Conservation (phyloP, 2,329 filamentous ascomycete genomes). For the Fusarium pininemorale region DNA sequence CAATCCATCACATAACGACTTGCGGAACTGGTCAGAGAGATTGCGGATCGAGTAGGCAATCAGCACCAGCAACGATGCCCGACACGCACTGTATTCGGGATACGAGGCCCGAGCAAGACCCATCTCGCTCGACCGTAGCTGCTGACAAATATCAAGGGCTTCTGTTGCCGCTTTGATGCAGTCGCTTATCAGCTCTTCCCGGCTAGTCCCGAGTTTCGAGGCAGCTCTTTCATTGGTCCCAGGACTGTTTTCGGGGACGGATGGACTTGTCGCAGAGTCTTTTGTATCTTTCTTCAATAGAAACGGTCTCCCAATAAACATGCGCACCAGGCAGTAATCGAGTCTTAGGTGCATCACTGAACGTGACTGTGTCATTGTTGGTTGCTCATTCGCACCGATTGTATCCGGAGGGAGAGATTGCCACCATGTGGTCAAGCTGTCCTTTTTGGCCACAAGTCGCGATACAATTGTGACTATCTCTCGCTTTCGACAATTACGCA, state of each 20-base stretch:
- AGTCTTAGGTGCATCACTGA: not conserved
- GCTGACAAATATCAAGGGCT: slow-evolving; percentile 3
- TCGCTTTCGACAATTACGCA: not conserved
- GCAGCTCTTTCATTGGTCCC: not conserved
- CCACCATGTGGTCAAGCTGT: not conserved
- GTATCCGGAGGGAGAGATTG: not conserved
- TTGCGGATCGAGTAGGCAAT: slow-evolving; percentile 7
- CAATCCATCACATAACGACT: not conserved
- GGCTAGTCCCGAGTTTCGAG: not conserved
- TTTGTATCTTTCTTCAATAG: not conserved
- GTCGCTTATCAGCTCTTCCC: slow-evolving; percentile 1
- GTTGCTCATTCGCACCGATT: not conserved
- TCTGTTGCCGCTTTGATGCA: slow-evolving; percentile 2
- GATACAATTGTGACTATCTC: not conserved
- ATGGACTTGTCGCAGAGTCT: not conserved
- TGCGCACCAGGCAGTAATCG: not conserved
- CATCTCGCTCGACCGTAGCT: not conserved
- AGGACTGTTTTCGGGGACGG: not conserved
- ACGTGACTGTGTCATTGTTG: not conserved
- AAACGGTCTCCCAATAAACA: slow-evolving; percentile 2
- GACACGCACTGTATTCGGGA: slow-evolving; percentile 4
- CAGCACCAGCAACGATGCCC: not conserved
- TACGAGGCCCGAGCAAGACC: not conserved
- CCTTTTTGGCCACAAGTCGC: not conserved
- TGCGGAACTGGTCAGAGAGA: not conserved